phyloP scores from a whole-genome alignment of 2,329 filamentous ascomycete genomes.

The Sclerotinia subarctica region DNA sequence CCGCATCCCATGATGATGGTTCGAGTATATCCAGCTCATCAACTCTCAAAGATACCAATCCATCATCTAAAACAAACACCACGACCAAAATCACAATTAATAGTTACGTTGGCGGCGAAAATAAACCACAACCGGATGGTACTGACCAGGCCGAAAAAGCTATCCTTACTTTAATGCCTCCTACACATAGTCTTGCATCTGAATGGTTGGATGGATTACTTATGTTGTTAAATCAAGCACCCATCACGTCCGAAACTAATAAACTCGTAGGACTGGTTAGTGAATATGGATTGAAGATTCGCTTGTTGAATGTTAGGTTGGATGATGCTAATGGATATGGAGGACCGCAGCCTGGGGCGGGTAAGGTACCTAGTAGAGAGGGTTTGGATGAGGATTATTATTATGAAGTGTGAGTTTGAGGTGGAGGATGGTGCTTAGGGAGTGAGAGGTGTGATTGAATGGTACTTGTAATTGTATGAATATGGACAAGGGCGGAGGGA shows the following conservation, averaged over 20 bases:
- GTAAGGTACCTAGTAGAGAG: slow-evolving; percentile 75
- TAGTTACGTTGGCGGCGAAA: slow-evolving; percentile 52
- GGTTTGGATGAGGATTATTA: slow-evolving; percentile 91
- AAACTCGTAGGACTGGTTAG: slow-evolving; percentile 82
- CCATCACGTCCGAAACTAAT: slow-evolving; percentile 94
- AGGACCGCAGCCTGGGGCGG: slow-evolving; percentile 53
- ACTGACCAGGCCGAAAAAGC: slow-evolving; percentile 59
- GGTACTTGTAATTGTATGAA: neutral
- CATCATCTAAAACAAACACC: slow-evolving; percentile 31
- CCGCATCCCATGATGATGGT: slow-evolving; percentile 46
- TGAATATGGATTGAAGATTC: slow-evolving; percentile 89
- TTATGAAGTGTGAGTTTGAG: slow-evolving; percentile 52
- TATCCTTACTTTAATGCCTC: slow-evolving; percentile 78
- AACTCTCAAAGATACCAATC: slow-evolving; percentile 40
- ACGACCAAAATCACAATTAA: slow-evolving; percentile 91
- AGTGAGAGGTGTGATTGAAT: no score
- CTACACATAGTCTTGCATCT: slow-evolving; percentile 77
- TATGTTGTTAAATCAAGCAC: slow-evolving; percentile 91
- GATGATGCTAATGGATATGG: slow-evolving; percentile 73
- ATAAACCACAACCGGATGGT: slow-evolving; percentile 36
- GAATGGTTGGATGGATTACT: slow-evolving; percentile 96
- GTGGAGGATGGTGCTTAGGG: neutral
- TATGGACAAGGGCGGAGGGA: neutral
- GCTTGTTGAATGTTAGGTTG: slow-evolving; percentile 84
- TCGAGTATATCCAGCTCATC: slow-evolving; percentile 44